Base-by-base conservation (phyloP, 2,329 filamentous ascomycete species). In the Aspergillus awamori region DNA sequence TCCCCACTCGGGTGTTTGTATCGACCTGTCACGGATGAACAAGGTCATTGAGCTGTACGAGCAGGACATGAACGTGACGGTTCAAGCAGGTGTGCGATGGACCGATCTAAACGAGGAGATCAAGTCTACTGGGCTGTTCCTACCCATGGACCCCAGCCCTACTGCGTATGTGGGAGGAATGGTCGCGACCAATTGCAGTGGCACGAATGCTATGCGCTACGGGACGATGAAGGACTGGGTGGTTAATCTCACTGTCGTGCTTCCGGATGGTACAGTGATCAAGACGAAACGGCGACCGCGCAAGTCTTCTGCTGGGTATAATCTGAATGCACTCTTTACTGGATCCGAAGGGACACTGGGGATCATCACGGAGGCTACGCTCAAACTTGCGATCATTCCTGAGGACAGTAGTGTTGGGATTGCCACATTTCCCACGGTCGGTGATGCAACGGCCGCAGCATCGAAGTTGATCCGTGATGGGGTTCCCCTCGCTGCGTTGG, bases 201-300 rank as follows among this genome's bases (percentile, higher is more conserved):
- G 84, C 0, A 86, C 84, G 0, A 85, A 86, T 65, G 83, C 84
- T 0, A 79, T 84, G 57, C 79, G 87, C 57, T 91, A 91, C 67
- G 89, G 89, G 0, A 90, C 88, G 0, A 91, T 91, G 89, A 89
- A 88, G 66, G 89, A 91, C 64, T 91, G 87, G 81, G 88, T 91
- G 1, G 77, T 91, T 58, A 89, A 87, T 61, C 71, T 91, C 17
- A 91, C 88, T 0, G 87, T 90, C 0, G 89, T 91, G 0, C 79
- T 91, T 48, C 84, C 89, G 0, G 87, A 91, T 70, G 89, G 89
- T 1, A 83, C 81, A 0, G 74, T 89, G 17, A 86, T 92, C 74
- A 90, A 89, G 70, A 91, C 89, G 0, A 79, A 88, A 13, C 43
- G 57, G 7, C 60, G 63, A 11, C 62, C 62, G 45, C 53, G 0